phyloP scores from a whole-genome alignment of 345 rosid genomes.

The Luvunga scandens region DNA sequence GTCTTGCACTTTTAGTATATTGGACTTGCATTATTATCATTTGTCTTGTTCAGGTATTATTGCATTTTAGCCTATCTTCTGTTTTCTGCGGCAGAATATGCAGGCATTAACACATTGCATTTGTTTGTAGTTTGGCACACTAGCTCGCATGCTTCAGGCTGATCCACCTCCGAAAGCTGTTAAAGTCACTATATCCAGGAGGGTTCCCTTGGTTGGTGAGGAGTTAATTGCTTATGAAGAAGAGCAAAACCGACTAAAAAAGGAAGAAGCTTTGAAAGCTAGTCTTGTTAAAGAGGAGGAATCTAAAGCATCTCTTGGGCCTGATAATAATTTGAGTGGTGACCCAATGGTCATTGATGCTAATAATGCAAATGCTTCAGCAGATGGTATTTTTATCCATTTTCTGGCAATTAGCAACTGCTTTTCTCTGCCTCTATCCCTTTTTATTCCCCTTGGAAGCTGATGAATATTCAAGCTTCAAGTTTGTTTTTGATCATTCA shows the following conservation, averaged over 20 bases:
- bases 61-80: background rate
- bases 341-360: conserved; percentile 87
- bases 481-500: background rate
- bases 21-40: background rate
- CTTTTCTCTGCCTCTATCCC: background rate
- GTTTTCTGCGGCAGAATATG: conserved; percentile 6
- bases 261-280: conserved; percentile 90
- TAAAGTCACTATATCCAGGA: conserved; percentile 87
- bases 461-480: background rate
- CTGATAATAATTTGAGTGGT: conserved; percentile 59
- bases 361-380: conserved; percentile 38
- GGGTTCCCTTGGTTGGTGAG: conserved; percentile 97
- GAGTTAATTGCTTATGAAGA: conserved; percentile 96
- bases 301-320: conserved; percentile 49
- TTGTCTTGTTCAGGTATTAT: background rate
- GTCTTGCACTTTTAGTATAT: background rate
- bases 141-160: conserved; percentile 98
- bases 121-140: conserved; percentile 71
- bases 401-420: background rate
- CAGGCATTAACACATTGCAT: conserved; percentile 14
- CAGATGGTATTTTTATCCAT: conserved; percentile 55
- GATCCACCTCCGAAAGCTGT: conserved; percentile 99
- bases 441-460: background rate
- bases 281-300: conserved; percentile 87
- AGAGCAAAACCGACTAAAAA: conserved; percentile 83